Evolutionary conservation across 345 rosid species (phyloP).

Genomic region (Trapa incisa): DNA sequence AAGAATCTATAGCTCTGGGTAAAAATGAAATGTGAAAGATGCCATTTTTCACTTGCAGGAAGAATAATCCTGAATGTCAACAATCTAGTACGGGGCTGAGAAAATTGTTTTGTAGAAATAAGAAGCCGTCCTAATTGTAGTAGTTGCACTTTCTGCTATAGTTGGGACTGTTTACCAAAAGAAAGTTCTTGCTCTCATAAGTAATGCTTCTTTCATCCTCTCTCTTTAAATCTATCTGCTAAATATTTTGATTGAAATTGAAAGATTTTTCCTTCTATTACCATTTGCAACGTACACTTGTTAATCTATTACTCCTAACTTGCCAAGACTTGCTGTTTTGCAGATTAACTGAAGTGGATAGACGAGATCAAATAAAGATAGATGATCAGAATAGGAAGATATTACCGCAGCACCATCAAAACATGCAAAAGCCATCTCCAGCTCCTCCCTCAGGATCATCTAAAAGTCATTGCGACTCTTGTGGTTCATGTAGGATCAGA

Average conservation of each 20-base stretch:
- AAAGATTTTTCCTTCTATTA: background rate
- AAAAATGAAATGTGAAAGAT: background rate
- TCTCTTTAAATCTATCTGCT: slow-evolving; percentile 7
- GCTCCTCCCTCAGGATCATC: background rate
- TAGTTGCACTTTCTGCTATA: slow-evolving; percentile 32
- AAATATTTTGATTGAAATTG: background rate
- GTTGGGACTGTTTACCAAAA: slow-evolving; percentile 28
- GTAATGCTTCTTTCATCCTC: slow-evolving; percentile 22
- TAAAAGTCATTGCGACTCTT: background rate
- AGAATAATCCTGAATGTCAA: slow-evolving; percentile 9
- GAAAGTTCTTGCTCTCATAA: slow-evolving; percentile 16
- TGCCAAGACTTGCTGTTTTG: background rate
- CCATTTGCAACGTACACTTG: background rate
- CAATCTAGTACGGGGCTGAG: slow-evolving; percentile 9
- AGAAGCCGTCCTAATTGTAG: slow-evolving; percentile 17
- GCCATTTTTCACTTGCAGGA: slow-evolving; percentile 8
- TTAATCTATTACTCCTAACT: background rate
- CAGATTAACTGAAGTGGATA: slow-evolving; percentile 5
- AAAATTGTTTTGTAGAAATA: slow-evolving; percentile 19
- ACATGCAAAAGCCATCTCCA: background rate
- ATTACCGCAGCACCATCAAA: background rate
- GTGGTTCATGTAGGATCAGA: background rate
- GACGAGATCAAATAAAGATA: background rate
- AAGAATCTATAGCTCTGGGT: background rate
- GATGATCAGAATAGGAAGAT: background rate